phyloP scores from a whole-genome alignment of 2,329 filamentous ascomycete species.

The Albifimbria verrucaria region DNA sequence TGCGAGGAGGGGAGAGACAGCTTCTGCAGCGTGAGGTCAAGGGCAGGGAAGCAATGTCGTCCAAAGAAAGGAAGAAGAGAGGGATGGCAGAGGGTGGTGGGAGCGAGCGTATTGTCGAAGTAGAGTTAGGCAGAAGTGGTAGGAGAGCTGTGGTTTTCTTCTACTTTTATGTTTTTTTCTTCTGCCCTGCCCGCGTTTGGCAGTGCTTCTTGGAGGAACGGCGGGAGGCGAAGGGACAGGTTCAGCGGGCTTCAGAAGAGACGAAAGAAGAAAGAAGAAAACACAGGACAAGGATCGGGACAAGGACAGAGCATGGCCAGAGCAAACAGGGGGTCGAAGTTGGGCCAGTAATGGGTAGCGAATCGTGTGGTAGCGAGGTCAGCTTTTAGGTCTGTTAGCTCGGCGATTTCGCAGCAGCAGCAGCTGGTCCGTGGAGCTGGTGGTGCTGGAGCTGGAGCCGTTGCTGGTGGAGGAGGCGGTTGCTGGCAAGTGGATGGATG shows the following conservation, averaged over 20 bases:
- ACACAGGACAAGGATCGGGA: slow-evolving; percentile 9
- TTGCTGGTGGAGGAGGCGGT: too few species aligned
- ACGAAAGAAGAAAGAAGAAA: slow-evolving; percentile 10
- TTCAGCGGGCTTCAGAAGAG: slow-evolving; percentile 1
- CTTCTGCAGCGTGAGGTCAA: too few species aligned
- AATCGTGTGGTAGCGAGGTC: background rate
- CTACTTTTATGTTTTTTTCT: background rate
- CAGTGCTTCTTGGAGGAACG: background rate
- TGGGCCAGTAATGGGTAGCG: background rate
- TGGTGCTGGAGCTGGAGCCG: too few species aligned
- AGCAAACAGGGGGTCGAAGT: background rate
- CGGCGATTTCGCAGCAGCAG: too few species aligned
- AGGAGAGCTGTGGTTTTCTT: background rate
- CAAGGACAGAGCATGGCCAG: slow-evolving; percentile 12
- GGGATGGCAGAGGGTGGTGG: slow-evolving; percentile 6
- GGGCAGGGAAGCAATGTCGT: too few species aligned
- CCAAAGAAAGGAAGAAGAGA: too few species aligned
- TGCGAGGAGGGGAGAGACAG: too few species aligned
- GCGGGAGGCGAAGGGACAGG: background rate
- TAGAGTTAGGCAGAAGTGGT: background rate
- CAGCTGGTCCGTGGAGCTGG: too few species aligned
- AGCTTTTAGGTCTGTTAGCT: background rate
- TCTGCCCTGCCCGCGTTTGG: background rate
- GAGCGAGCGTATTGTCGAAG: background rate
- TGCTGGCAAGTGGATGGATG: too few species aligned